phyloP scores from a whole-genome alignment of 2,329 filamentous ascomycete species.

The Fusarium udum region DNA sequence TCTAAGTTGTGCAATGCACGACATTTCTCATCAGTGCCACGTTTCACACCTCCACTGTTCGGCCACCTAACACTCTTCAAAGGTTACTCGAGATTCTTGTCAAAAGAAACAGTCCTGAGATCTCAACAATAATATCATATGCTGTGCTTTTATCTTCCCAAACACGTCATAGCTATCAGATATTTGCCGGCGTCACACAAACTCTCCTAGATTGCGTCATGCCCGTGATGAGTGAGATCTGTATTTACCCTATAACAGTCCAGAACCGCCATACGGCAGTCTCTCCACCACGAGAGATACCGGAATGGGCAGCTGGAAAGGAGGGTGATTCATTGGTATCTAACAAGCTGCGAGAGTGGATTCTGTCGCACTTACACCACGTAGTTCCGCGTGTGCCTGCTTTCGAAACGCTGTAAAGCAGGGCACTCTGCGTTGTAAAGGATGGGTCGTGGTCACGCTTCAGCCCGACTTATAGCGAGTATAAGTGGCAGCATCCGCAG shows the following conservation, averaged over 20 bases:
- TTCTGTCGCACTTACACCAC: conserved; percentile 24
- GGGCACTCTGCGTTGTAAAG: conserved; percentile 24
- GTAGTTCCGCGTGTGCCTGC: conserved; percentile 16
- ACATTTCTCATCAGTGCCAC: not conserved
- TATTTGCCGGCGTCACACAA: conserved; percentile 7
- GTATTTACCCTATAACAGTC: conserved; percentile 32
- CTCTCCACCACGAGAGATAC: conserved; percentile 12
- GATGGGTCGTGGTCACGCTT: conserved; percentile 38
- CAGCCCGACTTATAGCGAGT: conserved; percentile 30
- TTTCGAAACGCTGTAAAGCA: conserved; percentile 12
- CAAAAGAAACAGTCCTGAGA: not conserved
- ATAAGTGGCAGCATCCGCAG: conserved; percentile 39
- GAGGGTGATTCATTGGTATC: conserved; percentile 31
- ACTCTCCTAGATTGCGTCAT: conserved; percentile 34
- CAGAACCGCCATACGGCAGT: not conserved
- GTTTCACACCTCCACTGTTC: not conserved
- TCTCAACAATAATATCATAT: not conserved
- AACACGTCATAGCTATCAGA: conserved; percentile 24
- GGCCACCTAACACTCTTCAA: not conserved
- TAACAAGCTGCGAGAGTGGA: conserved; percentile 11
- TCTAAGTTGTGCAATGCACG: not conserved
- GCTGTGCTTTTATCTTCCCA: not conserved
- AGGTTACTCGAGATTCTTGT: not conserved
- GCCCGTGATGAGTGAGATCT: not conserved
- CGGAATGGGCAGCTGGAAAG: conserved; percentile 19